phyloP scores from a whole-genome alignment of 257 asterid species.

The Nemophila menziesii region DNA sequence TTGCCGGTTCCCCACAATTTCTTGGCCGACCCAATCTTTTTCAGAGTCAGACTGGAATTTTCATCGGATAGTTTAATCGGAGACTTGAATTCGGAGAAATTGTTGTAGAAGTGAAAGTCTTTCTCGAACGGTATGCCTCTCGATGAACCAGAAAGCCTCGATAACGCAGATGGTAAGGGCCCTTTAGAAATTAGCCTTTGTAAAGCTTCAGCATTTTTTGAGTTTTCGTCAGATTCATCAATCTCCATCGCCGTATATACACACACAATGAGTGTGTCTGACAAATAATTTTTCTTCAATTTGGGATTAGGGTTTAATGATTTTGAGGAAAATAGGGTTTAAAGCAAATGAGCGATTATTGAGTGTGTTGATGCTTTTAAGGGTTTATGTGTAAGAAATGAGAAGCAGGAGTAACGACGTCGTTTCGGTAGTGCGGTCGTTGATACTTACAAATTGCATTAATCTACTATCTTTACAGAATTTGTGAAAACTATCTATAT shows the following conservation, averaged over 20 bases:
- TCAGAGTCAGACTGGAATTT: conserved; percentile 38
- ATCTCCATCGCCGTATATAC: conserved; percentile 32
- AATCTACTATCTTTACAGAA: too few relatives aligned
- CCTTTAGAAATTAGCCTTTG: conserved; percentile 35
- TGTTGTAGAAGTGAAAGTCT: conserved; percentile 84
- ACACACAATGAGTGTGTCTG: background rate
- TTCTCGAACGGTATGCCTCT: conserved; percentile 52
- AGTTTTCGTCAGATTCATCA: conserved; percentile 37
- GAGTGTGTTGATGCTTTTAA: background rate
- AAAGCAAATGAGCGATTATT: background rate
- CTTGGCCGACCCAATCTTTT: conserved; percentile 43
- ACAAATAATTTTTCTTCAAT: too few relatives aligned
- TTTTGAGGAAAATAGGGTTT: background rate
- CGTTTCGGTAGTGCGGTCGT: too few relatives aligned
- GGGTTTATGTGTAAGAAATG: background rate
- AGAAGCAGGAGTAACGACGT: background rate
- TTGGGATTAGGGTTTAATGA: background rate
- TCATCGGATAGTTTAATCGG: conserved; percentile 38
- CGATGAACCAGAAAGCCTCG: conserved; percentile 77
- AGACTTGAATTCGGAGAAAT: conserved; percentile 59
- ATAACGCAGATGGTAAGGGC: conserved; percentile 35
- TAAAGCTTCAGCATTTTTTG: conserved; percentile 27
- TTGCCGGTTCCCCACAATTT: conserved; percentile 31
- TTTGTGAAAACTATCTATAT: too few relatives aligned
- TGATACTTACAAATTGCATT: too few relatives aligned